Conservation (phyloP, 2,329 filamentous ascomycete genomes). For the Pseudocercospora cruenta region DNA sequence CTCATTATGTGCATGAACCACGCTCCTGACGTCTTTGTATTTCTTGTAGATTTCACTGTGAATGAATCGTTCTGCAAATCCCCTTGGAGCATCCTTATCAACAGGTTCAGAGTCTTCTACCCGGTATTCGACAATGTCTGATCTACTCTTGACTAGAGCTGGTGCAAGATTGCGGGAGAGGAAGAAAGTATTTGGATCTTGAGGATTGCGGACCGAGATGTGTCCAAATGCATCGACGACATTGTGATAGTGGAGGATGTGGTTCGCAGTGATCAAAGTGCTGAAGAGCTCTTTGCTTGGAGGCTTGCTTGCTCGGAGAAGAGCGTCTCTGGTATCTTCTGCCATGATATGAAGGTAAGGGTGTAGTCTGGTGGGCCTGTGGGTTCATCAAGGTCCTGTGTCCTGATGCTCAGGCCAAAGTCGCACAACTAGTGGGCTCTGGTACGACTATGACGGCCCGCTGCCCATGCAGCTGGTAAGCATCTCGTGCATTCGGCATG, state of each 20-base stretch:
- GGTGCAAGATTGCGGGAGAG: constrained; percentile 50
- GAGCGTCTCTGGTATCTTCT: constrained; percentile 21
- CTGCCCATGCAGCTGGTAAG: background rate
- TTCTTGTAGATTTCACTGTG: constrained; percentile 51
- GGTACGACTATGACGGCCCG: background rate
- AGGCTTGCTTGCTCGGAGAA: constrained; percentile 36
- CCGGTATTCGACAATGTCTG: constrained; percentile 51
- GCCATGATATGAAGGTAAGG: background rate
- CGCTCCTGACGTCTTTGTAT: constrained; percentile 48
- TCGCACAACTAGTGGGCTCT: background rate
- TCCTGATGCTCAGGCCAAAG: background rate
- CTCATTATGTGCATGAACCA: constrained; percentile 49
- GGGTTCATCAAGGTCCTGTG: background rate
- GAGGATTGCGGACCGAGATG: constrained; percentile 42
- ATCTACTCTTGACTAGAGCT: constrained; percentile 45
- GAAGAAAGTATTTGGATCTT: constrained; percentile 48
- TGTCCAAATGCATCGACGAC: constrained; percentile 42
- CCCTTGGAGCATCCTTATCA: constrained; percentile 29
- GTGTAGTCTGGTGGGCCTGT: background rate
- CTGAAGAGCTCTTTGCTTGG: constrained; percentile 35
- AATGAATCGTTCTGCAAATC: constrained; percentile 50
- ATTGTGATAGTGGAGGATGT: constrained; percentile 40
- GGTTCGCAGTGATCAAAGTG: constrained; percentile 42
- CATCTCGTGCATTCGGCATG: background rate
- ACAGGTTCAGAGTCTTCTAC: constrained; percentile 45